Percentiles rank a stretch among this genome's conserved stretches.
These are phyloP conservation scores for Aspergillus sclerotioniger DNA, from an alignment of 495 filamentous ascomycete genomes.

Conservation along the genomic window DNA sequence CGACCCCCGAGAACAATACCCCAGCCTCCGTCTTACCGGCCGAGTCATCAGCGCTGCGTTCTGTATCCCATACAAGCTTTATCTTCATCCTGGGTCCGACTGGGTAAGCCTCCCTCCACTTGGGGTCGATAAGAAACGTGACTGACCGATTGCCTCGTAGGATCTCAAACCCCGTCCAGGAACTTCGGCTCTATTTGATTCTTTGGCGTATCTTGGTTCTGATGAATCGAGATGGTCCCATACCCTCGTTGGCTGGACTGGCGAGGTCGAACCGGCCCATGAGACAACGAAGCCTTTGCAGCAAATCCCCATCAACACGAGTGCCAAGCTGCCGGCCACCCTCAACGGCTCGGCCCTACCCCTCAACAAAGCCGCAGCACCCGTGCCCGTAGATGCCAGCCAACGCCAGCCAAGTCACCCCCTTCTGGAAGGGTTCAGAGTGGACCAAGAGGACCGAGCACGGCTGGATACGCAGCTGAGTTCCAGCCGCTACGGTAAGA, in stretches of 20 bases:
- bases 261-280: conserved; percentile 66
- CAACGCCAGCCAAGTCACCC: conserved; percentile 51
- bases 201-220: conserved; percentile 79
- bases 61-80: conserved; percentile 74
- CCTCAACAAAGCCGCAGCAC: conserved; percentile 64
- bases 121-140: conserved; percentile 4
- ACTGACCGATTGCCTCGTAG: conserved; percentile 33
- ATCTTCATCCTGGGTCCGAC: conserved; percentile 62
- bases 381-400: conserved; percentile 65
- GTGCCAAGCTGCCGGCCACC: conserved; percentile 20
- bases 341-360: conserved; percentile 22
- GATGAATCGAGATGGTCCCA: conserved; percentile 76
- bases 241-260: conserved; percentile 88
- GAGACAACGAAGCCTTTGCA: conserved; percentile 37
- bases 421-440: conserved; percentile 60
- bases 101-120: conserved; percentile 57
- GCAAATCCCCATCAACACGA: conserved; percentile 31
- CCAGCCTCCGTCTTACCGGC: conserved; percentile 69
- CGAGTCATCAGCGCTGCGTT: conserved; percentile 85
- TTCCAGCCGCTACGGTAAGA: conserved; percentile 64
- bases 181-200: conserved; percentile 85
- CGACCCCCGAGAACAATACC: conserved; percentile 61
- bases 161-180: conserved; percentile 73
- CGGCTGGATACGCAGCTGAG: conserved; percentile 67
- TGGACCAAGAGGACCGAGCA: conserved; percentile 62